Evolutionary conservation across 306 rosid genomes (phyloP), one percentile per base, ranked within the genome.

Genomic region (Lathyrus aphaca): DNA sequence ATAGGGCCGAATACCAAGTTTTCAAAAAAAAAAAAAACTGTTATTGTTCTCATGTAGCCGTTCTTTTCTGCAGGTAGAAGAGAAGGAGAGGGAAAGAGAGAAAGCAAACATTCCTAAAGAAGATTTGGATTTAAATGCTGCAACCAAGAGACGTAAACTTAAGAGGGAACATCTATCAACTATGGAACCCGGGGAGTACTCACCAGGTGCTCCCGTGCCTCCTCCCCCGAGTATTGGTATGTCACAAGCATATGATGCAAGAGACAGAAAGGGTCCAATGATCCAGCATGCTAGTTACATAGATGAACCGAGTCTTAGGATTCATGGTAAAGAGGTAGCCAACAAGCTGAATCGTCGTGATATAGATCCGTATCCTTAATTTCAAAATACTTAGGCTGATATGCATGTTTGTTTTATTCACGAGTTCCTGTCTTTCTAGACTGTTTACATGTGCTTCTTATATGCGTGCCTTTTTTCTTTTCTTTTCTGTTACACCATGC

Each of bases 331-430:
- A 79, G 99, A 94, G 76, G 84, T 64, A 42, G 82, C 84, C 44
- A 71, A 82, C 88, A 89, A 94, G 87, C 71, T 94, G 95, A 88
- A 85, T 58, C 94, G 95, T 10, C 99, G 88, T 13, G 99, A 94
- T 42, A 68, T 89, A 7, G 97, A 94, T 55, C 91, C 86, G 99
- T 94, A 94, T 91, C 97, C 98, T 93, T 63, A 21, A 72, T 49
- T 54, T 19, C 54, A 42, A 42, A 4, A 21, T 43, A 77, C 80
- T 23, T 39, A 40, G 25, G 35, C 49, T 60, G 6, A 69, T 57
- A 37, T 15, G 39, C 65, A 49, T 67, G 27, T 19, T 17, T 70
- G 10, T 46, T 72, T 15, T 49, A 27, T 62, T 48, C 44, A 54
- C 40, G 16, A 64, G 16, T 53, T 49, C 11, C 29, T 10, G 12